Evolutionary conservation across 495 filamentous ascomycete species (phyloP), one percentile per base, ranked within the genome.

Genomic region (Aspergillus wentii): DNA sequence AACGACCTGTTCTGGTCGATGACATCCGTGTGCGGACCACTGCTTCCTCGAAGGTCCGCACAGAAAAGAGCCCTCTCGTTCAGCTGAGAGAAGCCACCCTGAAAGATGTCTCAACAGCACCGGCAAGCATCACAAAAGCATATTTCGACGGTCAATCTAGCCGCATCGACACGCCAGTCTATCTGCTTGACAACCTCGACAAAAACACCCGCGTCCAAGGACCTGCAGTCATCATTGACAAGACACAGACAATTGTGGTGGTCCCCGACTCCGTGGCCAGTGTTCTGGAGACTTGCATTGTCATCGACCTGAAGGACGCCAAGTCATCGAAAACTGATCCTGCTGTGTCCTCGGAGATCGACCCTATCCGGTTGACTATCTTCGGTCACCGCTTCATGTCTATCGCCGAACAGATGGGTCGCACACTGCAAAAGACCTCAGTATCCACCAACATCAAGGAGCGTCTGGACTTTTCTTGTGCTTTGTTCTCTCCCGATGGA

Each of bases 371-470:
- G 63, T 77, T 98, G 5, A 94, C 82, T 56, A 94, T 98, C 41
- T 98, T 98, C 50, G 88, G 88, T 1, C 90, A 98, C 57, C 72
- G 92, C 1, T 98, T 98, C 67, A 98, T 98, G 92, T 89, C 91
- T 9, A 97, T 98, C 54, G 92, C 92, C 3, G 92, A 98, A 62
- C 91, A 96, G 57, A 97, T 96, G 91, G 92, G 92, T 4, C 71
- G 88, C 37, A 90, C 92, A 2, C 69, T 98, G 18, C 92, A 97
- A 49, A 98, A 96, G 73, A 98, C 92, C 0, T 91, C 86, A 45
- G 92, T 98, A 32, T 94, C 86, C 40, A 98, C 92, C 4, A 98
- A 98, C 54, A 92, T 98, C 52, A 98, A 98, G 52, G 92, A 98
- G 61, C 81, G 92, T 2, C 75, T 98, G 4, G 92, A 98, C 51